Evolutionary conservation across 768 basidiomycete species (phyloP).

Genomic region (Coprinopsis cinerea): DNA sequence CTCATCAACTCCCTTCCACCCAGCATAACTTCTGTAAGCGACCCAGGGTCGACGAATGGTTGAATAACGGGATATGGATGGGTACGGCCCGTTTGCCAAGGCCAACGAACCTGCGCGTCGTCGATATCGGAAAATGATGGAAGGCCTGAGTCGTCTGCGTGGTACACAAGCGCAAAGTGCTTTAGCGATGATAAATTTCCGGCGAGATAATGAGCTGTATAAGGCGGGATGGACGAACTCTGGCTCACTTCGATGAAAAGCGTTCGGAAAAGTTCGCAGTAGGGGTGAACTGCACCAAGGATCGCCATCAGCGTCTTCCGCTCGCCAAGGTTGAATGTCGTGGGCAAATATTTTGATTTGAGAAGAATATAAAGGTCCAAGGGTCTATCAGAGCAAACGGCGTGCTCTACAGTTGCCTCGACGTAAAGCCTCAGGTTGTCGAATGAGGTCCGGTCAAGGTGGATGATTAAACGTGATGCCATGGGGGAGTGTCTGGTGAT

Average conservation of each 20-base stretch:
- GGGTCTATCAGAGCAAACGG: not conserved
- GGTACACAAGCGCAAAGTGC: not conserved
- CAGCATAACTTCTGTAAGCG: too few relatives aligned
- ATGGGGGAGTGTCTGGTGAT: not conserved
- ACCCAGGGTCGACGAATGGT: not conserved
- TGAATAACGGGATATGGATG: not conserved
- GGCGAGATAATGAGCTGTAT: not conserved
- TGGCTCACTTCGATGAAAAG: not conserved
- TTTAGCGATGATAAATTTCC: not conserved
- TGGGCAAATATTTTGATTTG: not conserved
- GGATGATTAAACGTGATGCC: not conserved
- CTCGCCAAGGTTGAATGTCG: not conserved
- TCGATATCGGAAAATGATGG: not conserved
- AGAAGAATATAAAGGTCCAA: not conserved
- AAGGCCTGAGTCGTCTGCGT: not conserved
- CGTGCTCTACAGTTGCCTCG: not conserved
- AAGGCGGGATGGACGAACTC: not conserved
- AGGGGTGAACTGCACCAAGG: not conserved
- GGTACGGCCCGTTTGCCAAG: too few relatives aligned
- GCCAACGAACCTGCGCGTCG: not conserved
- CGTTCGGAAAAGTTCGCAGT: not conserved
- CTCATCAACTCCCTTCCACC: too few relatives aligned
- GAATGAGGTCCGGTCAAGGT: not conserved
- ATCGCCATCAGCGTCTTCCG: not conserved
- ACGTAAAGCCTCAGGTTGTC: not conserved